Conservation (phyloP, 768 basidiomycete species). For the Pseudohyphozyma bogoriensis region DNA sequence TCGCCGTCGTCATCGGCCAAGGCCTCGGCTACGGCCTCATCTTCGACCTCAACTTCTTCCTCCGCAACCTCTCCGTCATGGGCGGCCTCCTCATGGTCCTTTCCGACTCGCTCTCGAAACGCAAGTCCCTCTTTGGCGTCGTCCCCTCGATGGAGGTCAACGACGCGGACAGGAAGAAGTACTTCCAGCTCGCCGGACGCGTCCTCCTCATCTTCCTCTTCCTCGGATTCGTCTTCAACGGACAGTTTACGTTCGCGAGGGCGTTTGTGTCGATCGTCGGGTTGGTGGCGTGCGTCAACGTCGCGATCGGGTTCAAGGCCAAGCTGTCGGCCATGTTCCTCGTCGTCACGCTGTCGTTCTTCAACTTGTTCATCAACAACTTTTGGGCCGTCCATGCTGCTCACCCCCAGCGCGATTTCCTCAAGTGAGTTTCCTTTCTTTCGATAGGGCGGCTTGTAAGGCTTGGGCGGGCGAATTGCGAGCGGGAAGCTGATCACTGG, state of each 20-base stretch:
- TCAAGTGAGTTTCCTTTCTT: conserved; percentile 56
- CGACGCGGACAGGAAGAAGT: conserved; percentile 96
- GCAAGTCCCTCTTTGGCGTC: conserved; percentile 74
- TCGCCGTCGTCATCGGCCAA: conserved; percentile 84
- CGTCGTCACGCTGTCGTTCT: conserved; percentile 76
- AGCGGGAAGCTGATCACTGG: conserved; percentile 1
- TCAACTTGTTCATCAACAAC: conserved; percentile 73
- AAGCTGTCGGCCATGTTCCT: conserved; percentile 97
- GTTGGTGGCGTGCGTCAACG: conserved; percentile 84
- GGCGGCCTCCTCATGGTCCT: conserved; percentile 99
- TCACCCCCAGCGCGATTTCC: conserved; percentile 94
- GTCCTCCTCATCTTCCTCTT: conserved; percentile 98
- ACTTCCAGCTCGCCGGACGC: conserved; percentile 88
- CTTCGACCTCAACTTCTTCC: conserved; percentile 99
- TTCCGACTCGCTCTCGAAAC: conserved; percentile 82
- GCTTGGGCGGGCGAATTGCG: too few species aligned
- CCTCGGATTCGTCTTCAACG: conserved; percentile 69
- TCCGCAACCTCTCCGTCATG: conserved; percentile 93
- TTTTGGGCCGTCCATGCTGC: conserved; percentile 90
- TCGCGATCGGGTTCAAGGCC: conserved; percentile 97
- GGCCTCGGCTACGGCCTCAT: conserved; percentile 98
- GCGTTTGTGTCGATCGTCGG: conserved; percentile 74
- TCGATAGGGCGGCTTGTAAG: too few species aligned
- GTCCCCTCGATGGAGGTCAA: conserved; percentile 60
- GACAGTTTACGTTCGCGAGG: conserved; percentile 20